These are phyloP conservation scores for Artemisia argyi DNA, from an alignment of 129 eudicot genomes.

Conservation along the genomic window DNA sequence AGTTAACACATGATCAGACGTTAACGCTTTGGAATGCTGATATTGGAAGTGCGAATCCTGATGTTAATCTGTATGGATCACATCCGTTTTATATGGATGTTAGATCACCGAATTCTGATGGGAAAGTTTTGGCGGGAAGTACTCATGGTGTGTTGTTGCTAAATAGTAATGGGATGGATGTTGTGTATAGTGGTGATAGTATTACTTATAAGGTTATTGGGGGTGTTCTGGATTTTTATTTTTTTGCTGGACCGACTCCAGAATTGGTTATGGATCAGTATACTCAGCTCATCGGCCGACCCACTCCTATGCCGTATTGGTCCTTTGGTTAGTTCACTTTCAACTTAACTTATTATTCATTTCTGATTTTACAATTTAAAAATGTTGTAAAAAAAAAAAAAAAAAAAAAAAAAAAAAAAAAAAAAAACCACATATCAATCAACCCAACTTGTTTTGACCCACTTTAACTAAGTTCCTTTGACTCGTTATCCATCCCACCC, in stretches of 20 bases:
- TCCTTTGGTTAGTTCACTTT: constrained; percentile 51
- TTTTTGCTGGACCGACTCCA: constrained; percentile 62
- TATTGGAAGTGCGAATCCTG: constrained; percentile 45
- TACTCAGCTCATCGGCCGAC: constrained; percentile 70
- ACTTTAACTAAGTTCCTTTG: background rate
- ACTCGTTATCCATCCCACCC: background rate
- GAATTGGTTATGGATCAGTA: constrained; percentile 60
- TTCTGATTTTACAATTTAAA: background rate
- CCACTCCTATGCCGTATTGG: constrained; percentile 84
- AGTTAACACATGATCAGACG: constrained; percentile 56
- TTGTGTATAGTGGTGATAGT: constrained; percentile 49
- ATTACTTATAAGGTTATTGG: constrained; percentile 72
- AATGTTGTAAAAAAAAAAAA: background rate
- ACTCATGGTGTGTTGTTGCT: constrained; percentile 28
- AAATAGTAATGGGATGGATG: constrained; percentile 75
- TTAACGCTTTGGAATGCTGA: constrained; percentile 84
- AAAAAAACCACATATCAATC: background rate
- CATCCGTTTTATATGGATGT: constrained; percentile 13
- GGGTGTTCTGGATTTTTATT: constrained; percentile 59
- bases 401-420: no score
- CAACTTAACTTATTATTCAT: constrained; percentile 6
- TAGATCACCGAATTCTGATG: constrained; percentile 35
- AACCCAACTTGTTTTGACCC: background rate
- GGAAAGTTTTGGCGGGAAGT: constrained; percentile 1
- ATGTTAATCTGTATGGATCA: constrained; percentile 2